Base-by-base conservation (phyloP, 2,329 filamentous ascomycete genomes). In the Drechmeria coniospora region DNA sequence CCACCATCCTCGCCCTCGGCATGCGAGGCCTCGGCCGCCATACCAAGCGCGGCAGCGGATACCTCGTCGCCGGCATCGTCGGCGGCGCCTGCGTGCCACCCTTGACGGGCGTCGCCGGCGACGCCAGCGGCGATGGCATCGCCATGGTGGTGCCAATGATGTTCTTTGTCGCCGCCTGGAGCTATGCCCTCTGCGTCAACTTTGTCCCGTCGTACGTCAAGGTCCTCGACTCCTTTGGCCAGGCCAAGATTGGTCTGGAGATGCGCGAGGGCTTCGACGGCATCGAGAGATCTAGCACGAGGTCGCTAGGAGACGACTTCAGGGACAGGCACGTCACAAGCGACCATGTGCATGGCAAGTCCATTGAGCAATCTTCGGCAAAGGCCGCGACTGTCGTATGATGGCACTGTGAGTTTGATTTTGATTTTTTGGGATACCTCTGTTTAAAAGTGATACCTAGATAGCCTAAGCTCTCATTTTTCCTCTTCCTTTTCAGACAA, bases 31-130 rank as follows among this genome's bases (percentile, higher is more conserved):
- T 84, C 1, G 80, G 81, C 5, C 67, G 73, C 12, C 75, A 87
- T 53, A 80, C 75, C 20, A 84, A 86, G 59, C 67, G 78, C 34
- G 80, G 79, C 1, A 74, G 72, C 3, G 78, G 78, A 4, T 78
- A 70, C 47, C 73, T 56, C 32, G 65, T 83, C 2, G 75, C 61
- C 4, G 78, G 75, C 37, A 77, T 86, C 1, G 61, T 67, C 11
- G 79, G 80, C 10, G 80, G 80, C 32, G 79, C 80, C 3, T 65
- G 69, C 18, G 76, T 86, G 6, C 80, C 80, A 1, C 74, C 80
- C 0, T 58, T 86, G 18, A 66, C 77, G 2, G 79, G 78, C 19
- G 67, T 63, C 7, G 76, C 74, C 1, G 70, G 76, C 5, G 79
- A 86, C 43, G 45, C 53, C 30, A 59, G 71, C 33, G 53, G 63